Conservation (phyloP, 192 early-diverging fungal genomes). For the Radiomyces spectabilis region DNA sequence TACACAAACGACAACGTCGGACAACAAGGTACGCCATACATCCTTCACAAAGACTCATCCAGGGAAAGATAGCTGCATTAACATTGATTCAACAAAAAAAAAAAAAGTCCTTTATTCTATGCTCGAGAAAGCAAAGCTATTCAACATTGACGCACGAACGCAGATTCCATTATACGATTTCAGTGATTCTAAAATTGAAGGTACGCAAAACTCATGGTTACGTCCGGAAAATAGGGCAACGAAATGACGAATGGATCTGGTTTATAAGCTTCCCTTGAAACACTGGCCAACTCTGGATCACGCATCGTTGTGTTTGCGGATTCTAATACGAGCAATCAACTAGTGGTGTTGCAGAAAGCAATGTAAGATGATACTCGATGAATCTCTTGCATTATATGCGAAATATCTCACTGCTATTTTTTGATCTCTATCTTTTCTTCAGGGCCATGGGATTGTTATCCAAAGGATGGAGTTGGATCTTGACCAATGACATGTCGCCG, state of each 20-base stretch:
- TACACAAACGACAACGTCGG: slow-evolving; percentile 19
- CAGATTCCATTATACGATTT: not conserved
- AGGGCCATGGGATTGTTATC: slow-evolving; percentile 15
- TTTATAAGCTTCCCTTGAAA: slow-evolving; percentile 6
- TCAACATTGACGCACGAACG: not conserved
- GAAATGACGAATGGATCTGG: not conserved
- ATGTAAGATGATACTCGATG: no score
- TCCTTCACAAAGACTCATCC: not conserved
- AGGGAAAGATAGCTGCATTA: not conserved
- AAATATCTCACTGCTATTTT: not conserved
- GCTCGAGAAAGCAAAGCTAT: not conserved
- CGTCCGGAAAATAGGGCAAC: not conserved
- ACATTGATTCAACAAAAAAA: no score
- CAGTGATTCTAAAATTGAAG: not conserved
- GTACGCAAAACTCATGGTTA: not conserved
- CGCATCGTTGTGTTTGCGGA: slow-evolving; percentile 29
- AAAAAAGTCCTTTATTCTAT: not conserved
- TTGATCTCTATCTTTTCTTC: not conserved
- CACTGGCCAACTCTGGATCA: slow-evolving; percentile 19
- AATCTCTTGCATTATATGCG: not conserved
- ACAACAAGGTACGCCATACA: slow-evolving; percentile 7
- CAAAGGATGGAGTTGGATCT: slow-evolving; percentile 20
- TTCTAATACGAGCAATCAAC: slow-evolving; percentile 1
- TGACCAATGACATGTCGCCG: slow-evolving; percentile 8
- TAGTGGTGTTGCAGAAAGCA: not conserved